Percentiles rank a stretch among this genome's conserved stretches.
Evolutionary conservation across 2,329 filamentous ascomycete species (phyloP).

Genomic region (Colletotrichum coccodes): DNA sequence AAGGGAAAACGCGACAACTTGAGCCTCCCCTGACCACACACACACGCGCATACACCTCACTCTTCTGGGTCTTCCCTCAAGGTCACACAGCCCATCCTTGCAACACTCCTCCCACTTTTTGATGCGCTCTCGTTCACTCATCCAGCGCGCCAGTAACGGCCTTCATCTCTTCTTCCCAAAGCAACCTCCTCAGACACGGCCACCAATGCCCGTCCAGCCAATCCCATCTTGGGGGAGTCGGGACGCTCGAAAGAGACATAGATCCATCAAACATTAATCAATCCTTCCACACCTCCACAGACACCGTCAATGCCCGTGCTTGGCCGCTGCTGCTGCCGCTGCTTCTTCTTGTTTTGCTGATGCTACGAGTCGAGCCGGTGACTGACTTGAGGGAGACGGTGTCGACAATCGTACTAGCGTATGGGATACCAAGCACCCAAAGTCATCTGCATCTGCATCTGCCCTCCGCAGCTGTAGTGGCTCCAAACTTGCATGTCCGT

Average conservation of each 20-base stretch:
- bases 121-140: conserved; percentile 28
- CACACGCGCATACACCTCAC: no score
- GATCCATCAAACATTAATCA: conserved; percentile 45
- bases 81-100: background rate
- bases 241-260: conserved; percentile 10
- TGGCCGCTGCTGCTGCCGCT: background rate
- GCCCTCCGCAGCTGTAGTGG: conserved; percentile 12
- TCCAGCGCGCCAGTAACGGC: background rate
- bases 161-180: conserved; percentile 19
- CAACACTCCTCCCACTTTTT: background rate
- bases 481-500: conserved; percentile 18
- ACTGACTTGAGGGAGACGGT: background rate
- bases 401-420: background rate
- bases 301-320: conserved; percentile 35
- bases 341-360: background rate
- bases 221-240: conserved; percentile 34
- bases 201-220: conserved; percentile 34
- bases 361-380: background rate
- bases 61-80: background rate
- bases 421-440: conserved; percentile 1
- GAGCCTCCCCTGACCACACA: background rate
- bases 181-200: conserved; percentile 35
- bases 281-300: conserved; percentile 37
- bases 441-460: background rate
- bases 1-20: background rate